phyloP scores from a whole-genome alignment of 2,329 filamentous ascomycete species.

The Calycina herbarum region DNA sequence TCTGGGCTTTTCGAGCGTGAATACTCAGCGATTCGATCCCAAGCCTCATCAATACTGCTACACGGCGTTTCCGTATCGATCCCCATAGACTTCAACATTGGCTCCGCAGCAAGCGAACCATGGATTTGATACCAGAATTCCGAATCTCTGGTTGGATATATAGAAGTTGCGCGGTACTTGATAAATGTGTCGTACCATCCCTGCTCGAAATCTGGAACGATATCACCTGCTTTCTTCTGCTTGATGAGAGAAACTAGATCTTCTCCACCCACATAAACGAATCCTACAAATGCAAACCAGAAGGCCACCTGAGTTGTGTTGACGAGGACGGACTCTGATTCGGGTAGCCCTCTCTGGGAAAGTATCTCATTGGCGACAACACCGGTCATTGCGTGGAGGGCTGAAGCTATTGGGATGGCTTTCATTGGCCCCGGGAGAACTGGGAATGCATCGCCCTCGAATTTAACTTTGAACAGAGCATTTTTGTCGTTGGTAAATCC shows the following conservation, averaged over 20 bases:
- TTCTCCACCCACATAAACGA: slow-evolving; percentile 13
- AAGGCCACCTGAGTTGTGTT: slow-evolving; percentile 20
- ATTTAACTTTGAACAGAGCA: slow-evolving; percentile 40
- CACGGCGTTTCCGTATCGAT: slow-evolving; percentile 43
- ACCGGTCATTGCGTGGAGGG: slow-evolving; percentile 46
- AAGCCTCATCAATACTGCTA: slow-evolving; percentile 9
- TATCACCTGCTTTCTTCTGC: neutral
- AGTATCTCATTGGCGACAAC: slow-evolving; percentile 44
- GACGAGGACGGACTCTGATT: slow-evolving; percentile 12
- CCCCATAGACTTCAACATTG: slow-evolving; percentile 66
- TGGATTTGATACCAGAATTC: slow-evolving; percentile 71
- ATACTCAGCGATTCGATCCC: slow-evolving; percentile 12
- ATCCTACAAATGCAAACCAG: slow-evolving; percentile 10
- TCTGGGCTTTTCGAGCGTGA: slow-evolving; percentile 5
- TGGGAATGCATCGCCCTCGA: slow-evolving; percentile 42
- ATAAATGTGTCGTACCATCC: slow-evolving; percentile 9
- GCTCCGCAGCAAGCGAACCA: slow-evolving; percentile 67
- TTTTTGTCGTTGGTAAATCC: slow-evolving; percentile 42
- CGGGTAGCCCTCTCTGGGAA: slow-evolving; percentile 28
- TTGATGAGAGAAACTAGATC: slow-evolving; percentile 6
- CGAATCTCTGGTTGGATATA: slow-evolving; percentile 64
- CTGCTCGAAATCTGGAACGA: slow-evolving; percentile 14
- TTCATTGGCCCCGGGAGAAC: slow-evolving; percentile 47
- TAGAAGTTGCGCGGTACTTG: slow-evolving; percentile 18
- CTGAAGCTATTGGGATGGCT: slow-evolving; percentile 43